phyloP scores from a whole-genome alignment of 1,139 yeast species.

The Saccharomyces uvarum region DNA sequence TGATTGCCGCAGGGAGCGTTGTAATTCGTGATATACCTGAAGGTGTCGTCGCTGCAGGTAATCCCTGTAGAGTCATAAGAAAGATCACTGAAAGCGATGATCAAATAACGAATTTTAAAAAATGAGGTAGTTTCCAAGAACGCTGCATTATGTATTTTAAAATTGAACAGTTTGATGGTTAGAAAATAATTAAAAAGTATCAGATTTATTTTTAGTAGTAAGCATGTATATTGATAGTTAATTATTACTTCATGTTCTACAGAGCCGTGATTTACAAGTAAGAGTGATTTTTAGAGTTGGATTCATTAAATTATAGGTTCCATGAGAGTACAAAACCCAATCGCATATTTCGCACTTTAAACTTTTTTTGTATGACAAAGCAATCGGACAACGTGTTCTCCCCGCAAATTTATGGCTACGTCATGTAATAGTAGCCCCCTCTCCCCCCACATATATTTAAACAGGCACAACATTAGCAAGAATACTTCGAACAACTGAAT shows the following conservation, averaged over 20 bases:
- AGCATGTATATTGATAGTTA: not conserved
- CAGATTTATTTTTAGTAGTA: not conserved
- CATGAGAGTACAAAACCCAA: not conserved
- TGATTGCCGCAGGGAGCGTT: conserved; percentile 58
- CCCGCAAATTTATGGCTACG: not conserved
- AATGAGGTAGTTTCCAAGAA: not conserved
- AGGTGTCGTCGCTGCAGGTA: not conserved
- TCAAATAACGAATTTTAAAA: not conserved
- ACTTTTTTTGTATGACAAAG: not conserved
- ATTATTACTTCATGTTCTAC: not conserved
- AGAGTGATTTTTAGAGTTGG: not conserved
- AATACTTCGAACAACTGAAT: not conserved
- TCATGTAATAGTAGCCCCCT: not conserved
- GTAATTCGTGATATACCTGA: not conserved
- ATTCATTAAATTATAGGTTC: not conserved
- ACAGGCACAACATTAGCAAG: not conserved
- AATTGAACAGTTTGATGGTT: not conserved
- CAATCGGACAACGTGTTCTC: not conserved
- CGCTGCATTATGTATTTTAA: not conserved
- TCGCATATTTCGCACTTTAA: not conserved
- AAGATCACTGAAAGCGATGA: not conserved
- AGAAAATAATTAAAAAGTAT: too few species aligned
- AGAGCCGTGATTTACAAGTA: not conserved
- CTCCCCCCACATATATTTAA: not conserved
- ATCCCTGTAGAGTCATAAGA: not conserved